Conservation (phyloP, 495 filamentous ascomycete genomes). For the Tirmania nivea region DNA sequence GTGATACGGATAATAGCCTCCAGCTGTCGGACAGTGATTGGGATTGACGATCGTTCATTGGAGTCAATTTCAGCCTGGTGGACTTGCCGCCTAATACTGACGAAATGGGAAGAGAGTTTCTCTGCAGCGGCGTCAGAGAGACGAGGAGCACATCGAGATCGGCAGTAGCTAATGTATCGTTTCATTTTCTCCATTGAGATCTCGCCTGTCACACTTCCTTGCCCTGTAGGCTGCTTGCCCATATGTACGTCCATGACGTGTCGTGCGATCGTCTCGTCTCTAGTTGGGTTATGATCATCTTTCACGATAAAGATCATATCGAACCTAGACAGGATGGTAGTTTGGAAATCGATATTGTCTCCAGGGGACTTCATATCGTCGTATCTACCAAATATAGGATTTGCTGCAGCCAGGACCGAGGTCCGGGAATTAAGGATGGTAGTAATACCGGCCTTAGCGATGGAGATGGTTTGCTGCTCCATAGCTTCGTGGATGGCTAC, state of each 20-base stretch:
- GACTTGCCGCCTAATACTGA: conserved; percentile 83
- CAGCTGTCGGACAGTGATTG: conserved; percentile 92
- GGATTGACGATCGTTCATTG: conserved; percentile 73
- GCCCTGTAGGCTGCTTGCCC: conserved; percentile 67
- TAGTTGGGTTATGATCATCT: conserved; percentile 73
- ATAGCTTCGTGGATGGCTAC: conserved; percentile 99
- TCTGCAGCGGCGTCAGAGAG: conserved; percentile 84
- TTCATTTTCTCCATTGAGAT: conserved; percentile 92
- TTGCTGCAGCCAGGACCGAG: conserved; percentile 86
- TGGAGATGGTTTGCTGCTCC: conserved; percentile 99
- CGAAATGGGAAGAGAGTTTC: conserved; percentile 93
- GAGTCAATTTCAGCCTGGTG: conserved; percentile 73
- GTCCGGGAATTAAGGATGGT: conserved; percentile 95
- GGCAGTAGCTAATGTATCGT: conserved; percentile 90
- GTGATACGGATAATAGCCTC: conserved; percentile 96
- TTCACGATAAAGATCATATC: conserved; percentile 99
- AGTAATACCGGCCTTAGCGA: conserved; percentile 96
- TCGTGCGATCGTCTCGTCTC: conserved; percentile 83
- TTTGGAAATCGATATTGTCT: conserved; percentile 99
- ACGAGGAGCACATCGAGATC: conserved; percentile 60
- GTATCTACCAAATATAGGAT: conserved; percentile 93
- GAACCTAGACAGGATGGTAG: conserved; percentile 93
- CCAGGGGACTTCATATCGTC: conserved; percentile 94
- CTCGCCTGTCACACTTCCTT: conserved; percentile 53
- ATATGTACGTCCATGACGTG: conserved; percentile 98